Percentiles rank a stretch among this genome's conserved stretches.
Evolutionary conservation across 305 asterid species (phyloP).

Genomic region (Striga hermonthica): DNA sequence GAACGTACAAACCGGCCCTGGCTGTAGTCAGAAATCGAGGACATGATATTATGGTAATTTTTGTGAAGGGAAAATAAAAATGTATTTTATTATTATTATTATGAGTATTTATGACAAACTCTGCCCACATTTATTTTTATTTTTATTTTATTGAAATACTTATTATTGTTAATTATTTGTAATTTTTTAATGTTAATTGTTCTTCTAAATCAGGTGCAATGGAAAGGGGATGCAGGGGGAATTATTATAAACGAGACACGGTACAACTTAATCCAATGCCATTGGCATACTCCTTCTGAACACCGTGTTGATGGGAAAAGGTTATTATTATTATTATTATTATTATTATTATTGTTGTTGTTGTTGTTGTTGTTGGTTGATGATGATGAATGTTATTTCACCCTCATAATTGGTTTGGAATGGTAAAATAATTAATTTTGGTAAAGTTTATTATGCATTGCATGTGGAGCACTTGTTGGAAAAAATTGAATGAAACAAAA

Average conservation of each 20-base stretch:
- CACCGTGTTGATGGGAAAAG: conserved; percentile 49
- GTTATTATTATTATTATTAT: conserved; percentile 28
- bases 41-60: conserved; percentile 50
- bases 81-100: neutral
- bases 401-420: too few relatives aligned
- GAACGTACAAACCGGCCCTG: conserved; percentile 40
- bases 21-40: conserved; percentile 51
- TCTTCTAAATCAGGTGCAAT: conserved; percentile 39
- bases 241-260: conserved; percentile 35
- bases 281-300: conserved; percentile 88
- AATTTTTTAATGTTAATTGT: neutral
- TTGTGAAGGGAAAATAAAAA: neutral
- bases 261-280: conserved; percentile 49
- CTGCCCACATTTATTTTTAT: too few relatives aligned
- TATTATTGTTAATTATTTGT: neutral
- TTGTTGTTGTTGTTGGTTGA: too few relatives aligned
- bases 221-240: conserved; percentile 60
- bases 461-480: too few relatives aligned
- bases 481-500: too few relatives aligned
- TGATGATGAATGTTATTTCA: too few relatives aligned
- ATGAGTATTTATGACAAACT: too few relatives aligned
- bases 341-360: too few relatives aligned
- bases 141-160: too few relatives aligned
- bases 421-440: too few relatives aligned
- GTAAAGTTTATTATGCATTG: too few relatives aligned